phyloP scores from a whole-genome alignment of 805 yeast species.

The Scheffersomyces amazonensis region DNA sequence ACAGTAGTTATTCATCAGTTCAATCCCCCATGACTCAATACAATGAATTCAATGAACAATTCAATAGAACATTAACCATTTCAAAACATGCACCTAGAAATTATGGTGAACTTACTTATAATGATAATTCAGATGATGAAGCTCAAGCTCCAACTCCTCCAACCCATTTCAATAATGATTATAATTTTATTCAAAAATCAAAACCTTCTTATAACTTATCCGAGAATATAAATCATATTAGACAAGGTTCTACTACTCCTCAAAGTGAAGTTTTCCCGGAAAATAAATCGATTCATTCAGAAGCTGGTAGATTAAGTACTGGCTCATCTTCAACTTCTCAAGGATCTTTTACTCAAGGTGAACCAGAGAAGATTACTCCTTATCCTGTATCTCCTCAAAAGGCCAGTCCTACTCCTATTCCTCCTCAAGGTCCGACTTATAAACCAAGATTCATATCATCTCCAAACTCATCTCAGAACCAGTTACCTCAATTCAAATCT shows the following conservation, averaged over 20 bases:
- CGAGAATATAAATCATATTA: slow-evolving; percentile 12
- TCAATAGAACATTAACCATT: slow-evolving; percentile 21
- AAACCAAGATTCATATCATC: slow-evolving; percentile 31
- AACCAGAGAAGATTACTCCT: background rate
- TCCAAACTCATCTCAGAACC: slow-evolving; percentile 29
- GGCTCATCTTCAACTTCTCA: slow-evolving; percentile 15
- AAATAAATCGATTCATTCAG: slow-evolving; percentile 21
- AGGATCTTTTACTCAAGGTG: slow-evolving; percentile 3
- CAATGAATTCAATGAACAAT: slow-evolving; percentile 38
- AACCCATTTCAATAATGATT: slow-evolving; percentile 7
- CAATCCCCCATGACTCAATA: slow-evolving; percentile 44
- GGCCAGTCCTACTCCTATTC: background rate
- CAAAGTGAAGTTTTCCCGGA: slow-evolving; percentile 1
- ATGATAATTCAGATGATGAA: slow-evolving; percentile 4
- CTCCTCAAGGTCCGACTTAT: slow-evolving; percentile 7
- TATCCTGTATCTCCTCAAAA: slow-evolving; percentile 1
- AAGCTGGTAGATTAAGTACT: slow-evolving; percentile 18
- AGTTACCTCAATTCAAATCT: slow-evolving; percentile 6
- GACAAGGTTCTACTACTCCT: slow-evolving; percentile 16
- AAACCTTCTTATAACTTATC: slow-evolving; percentile 11
- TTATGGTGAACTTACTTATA: slow-evolving; percentile 2
- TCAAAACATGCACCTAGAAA: slow-evolving; percentile 1
- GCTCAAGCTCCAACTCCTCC: slow-evolving; percentile 21
- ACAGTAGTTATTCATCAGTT: slow-evolving; percentile 35
- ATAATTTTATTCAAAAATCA: slow-evolving; percentile 5